Evolutionary conservation across 1,284 basidiomycete species (phyloP).

Genomic region (Leucoagaricus sp.): DNA sequence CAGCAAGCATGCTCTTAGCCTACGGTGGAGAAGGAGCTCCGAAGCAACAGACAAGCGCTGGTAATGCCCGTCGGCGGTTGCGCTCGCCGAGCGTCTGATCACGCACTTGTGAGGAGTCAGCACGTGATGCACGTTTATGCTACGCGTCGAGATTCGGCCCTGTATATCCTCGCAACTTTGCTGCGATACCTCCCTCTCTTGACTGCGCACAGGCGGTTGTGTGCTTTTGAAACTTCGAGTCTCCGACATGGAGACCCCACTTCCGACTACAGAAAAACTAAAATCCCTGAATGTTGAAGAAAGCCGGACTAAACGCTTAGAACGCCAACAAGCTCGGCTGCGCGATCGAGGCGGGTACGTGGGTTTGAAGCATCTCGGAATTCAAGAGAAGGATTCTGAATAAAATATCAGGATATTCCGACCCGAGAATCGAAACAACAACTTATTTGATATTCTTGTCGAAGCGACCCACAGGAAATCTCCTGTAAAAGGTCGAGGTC

Average conservation of each 20-base stretch:
- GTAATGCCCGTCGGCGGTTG: no score
- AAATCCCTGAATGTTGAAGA: slow-evolving; percentile 42
- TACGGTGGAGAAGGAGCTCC: no score
- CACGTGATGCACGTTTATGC: background rate
- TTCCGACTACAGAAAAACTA: slow-evolving; percentile 18
- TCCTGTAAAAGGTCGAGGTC: slow-evolving; percentile 10
- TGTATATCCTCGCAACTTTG: background rate
- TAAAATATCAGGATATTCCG: slow-evolving; percentile 35
- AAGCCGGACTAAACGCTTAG: slow-evolving; percentile 53
- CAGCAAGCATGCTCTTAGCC: no score
- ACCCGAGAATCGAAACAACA: slow-evolving; percentile 33
- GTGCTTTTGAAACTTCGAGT: background rate
- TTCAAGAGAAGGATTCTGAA: no score
- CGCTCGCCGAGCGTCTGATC: no score
- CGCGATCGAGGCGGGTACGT: slow-evolving; percentile 62
- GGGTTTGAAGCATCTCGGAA: no score
- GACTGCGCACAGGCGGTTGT: background rate
- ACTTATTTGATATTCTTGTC: slow-evolving; percentile 35
- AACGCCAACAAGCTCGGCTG: slow-evolving; percentile 59
- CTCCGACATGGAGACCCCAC: slow-evolving; percentile 13
- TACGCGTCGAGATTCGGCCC: background rate
- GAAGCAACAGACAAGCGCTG: no score
- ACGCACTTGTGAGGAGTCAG: background rate
- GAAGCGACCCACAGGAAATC: slow-evolving; percentile 10
- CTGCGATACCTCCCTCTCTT: background rate